Base-by-base conservation (phyloP, 192 early-diverging fungal species). In the Rhizoclosmatium sp. region DNA sequence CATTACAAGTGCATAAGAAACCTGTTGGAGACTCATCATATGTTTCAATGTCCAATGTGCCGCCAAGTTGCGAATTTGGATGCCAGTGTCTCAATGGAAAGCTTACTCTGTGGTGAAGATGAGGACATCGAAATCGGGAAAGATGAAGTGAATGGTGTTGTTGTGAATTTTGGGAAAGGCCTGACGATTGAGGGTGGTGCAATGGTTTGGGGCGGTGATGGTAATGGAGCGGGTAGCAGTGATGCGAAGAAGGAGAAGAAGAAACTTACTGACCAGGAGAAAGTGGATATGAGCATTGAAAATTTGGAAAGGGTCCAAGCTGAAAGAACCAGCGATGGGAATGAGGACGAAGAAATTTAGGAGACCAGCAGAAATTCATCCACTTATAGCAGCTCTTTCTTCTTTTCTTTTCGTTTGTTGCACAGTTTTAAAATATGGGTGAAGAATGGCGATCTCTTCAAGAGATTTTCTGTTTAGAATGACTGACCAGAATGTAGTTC, bases 11-110 rank as follows among this genome's bases (percentile, higher is more conserved):
- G 90, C 79, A 87, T 90, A 41, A 76, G 61, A 49, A 47, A 71
- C 21, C 45, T 91, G 21, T 60, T 91, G 21, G 78, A 68, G 39
- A 81, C 82, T 56, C 84, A 83, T 4, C 79, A 82, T 46, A 91
- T 91, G 90, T 91, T 91, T 77, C 89, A 89, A 71, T 91, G 90
- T 69, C 90, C 90, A 21, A 69, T 91, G 74, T 91, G 90, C 72
- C 74, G 90, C 21, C 90, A 91, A 71, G 90, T 91, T 31, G 90
- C 90, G 4, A 91, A 91, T 59, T 80, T 91, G 47, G 83, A 85
- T 42, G 90, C 90, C 2, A 80, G 74, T 40, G 90, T 91, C 44
- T 84, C 82, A 59, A 85, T 69, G 31, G 89, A 89, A 54, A 75
- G 69, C 39, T 75, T 89, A 44, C 76, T 75, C n/a, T 75, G 83